These are phyloP conservation scores for Coniella lustricola DNA, from an alignment of 2,329 filamentous ascomycete species.

Conservation along the genomic window DNA sequence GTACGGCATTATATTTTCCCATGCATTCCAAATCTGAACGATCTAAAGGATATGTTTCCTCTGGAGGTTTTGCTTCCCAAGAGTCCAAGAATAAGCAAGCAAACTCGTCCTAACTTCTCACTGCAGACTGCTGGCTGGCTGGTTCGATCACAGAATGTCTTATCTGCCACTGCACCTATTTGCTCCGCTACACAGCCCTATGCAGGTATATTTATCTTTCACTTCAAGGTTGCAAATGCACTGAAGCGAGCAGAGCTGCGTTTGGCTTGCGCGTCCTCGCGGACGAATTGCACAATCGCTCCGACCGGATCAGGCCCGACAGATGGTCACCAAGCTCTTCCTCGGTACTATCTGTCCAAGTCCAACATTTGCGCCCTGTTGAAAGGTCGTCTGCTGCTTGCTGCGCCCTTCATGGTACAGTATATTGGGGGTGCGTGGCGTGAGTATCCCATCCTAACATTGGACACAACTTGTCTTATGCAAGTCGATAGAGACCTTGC, in stretches of 20 bases:
- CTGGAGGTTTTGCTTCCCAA: background rate
- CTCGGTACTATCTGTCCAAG: too few species aligned
- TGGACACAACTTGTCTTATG: too few species aligned
- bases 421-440: too few species aligned
- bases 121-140: too few species aligned
- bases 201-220: background rate
- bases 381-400: too few species aligned
- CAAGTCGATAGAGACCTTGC: too few species aligned
- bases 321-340: background rate
- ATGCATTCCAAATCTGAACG: background rate
- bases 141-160: background rate
- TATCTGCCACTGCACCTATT: background rate
- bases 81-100: too few species aligned
- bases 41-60: too few species aligned
- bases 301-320: background rate
- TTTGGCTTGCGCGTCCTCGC: conserved; percentile 7
- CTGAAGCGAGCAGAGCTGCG: background rate
- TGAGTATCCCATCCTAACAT: too few species aligned
- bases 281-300: background rate
- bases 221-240: background rate
- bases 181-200: background rate
- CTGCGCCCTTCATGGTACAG: too few species aligned
- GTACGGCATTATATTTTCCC: conserved; percentile 14
- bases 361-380: too few species aligned
- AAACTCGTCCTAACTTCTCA: too few species aligned